phyloP scores from a whole-genome alignment of 805 yeast genomes.

The Schizosaccharomyces cryophilus region DNA sequence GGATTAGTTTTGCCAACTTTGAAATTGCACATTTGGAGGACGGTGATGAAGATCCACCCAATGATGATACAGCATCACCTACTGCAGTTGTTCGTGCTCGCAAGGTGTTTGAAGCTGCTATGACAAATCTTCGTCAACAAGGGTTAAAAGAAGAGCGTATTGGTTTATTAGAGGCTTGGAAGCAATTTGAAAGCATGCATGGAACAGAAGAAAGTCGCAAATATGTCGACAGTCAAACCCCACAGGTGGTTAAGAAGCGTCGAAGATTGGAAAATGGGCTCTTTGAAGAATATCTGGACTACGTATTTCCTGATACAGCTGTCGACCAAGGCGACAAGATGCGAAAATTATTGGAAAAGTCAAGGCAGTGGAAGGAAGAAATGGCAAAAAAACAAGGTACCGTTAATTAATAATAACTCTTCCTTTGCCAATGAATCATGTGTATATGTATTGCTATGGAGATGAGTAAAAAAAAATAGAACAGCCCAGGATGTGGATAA shows the following conservation, averaged over 20 bases:
- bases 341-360: constrained; percentile 7
- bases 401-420: no score
- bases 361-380: constrained; percentile 5
- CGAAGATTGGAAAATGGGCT: constrained; percentile 20
- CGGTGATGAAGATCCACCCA: constrained; percentile 22
- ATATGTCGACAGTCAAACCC: constrained; percentile 24
- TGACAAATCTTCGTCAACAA: constrained; percentile 19
- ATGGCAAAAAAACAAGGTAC: background rate
- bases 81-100: constrained; percentile 28
- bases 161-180: constrained; percentile 33
- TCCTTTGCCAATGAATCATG: background rate
- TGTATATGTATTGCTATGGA: background rate
- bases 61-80: constrained; percentile 14
- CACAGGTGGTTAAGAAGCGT: constrained; percentile 26
- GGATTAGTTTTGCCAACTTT: constrained; percentile 48
- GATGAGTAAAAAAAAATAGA: background rate
- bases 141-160: constrained; percentile 22
- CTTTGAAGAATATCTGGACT: constrained; percentile 33
- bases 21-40: constrained; percentile 28
- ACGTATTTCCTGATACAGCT: constrained; percentile 43
- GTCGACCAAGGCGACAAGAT: constrained; percentile 4
- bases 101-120: constrained; percentile 29
- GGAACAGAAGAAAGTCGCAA: constrained; percentile 24
- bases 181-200: constrained; percentile 36
- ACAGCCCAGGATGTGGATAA: no score